Conservation (phyloP, 2,329 filamentous ascomycete genomes). For the Fusarium compactum region DNA sequence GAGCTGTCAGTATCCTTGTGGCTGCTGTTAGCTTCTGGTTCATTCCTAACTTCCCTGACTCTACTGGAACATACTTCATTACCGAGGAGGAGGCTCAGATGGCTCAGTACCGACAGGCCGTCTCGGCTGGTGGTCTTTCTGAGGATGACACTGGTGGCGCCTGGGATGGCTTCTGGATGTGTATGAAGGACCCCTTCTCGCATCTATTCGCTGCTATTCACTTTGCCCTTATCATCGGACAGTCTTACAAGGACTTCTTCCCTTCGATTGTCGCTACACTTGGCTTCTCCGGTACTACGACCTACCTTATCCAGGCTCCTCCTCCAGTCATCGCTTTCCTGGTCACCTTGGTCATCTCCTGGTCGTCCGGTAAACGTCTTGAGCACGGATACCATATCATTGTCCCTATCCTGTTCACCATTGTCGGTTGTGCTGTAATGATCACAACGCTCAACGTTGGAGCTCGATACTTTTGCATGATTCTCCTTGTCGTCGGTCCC, state of each 20-base stretch:
- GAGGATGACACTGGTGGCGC: constrained; percentile 56
- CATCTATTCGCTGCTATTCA: constrained; percentile 55
- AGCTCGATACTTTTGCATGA: constrained; percentile 57
- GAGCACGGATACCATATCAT: constrained; percentile 58
- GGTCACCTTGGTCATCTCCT: constrained; percentile 53
- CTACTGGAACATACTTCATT: constrained; percentile 50
- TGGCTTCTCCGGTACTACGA: constrained; percentile 46
- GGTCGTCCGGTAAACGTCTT: constrained; percentile 54
- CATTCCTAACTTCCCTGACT: constrained; percentile 53
- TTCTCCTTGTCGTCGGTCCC: constrained; percentile 55
- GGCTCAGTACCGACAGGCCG: constrained; percentile 53
- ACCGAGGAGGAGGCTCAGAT: constrained; percentile 55
- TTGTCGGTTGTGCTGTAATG: constrained; percentile 57
- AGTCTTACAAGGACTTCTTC: constrained; percentile 58
- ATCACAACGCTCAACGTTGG: constrained; percentile 57
- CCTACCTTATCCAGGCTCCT: constrained; percentile 57
- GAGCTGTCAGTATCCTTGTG: constrained; percentile 50
- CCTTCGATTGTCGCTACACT: constrained; percentile 54
- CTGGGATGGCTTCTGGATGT: constrained; percentile 54
- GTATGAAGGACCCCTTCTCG: constrained; percentile 52
- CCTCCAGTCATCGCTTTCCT: constrained; percentile 58
- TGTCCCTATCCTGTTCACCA: constrained; percentile 52
- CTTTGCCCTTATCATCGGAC: constrained; percentile 58
- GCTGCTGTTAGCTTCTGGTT: constrained; percentile 51
- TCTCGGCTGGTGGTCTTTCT: constrained; percentile 51